Base-by-base conservation (phyloP, 257 asterid genomes). In the Knoxia roxburghii region DNA sequence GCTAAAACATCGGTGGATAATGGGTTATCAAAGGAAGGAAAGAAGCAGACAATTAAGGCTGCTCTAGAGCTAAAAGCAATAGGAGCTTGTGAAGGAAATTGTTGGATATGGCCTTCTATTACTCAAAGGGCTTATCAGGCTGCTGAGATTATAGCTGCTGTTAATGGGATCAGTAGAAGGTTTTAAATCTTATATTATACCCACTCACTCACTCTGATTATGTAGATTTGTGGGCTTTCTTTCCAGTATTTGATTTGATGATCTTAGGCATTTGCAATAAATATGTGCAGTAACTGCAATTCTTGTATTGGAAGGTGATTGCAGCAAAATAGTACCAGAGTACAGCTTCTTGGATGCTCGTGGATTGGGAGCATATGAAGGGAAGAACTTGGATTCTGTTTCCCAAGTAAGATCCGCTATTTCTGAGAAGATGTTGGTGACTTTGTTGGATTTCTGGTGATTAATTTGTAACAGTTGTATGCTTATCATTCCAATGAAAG, bases 51-150 rank as follows among this genome's bases (percentile, higher is more conserved):
- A 4, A 74, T 86, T 51, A 84, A 75, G 72, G 88, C 93, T 67
- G 98, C 98, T 24, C 77, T 89, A 27, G 86, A 78, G 45, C 78
- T 92, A 84, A 86, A 82, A 71, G 76, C 87, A 33, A 80, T 83
- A 87, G 84, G 81, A 65, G 97, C 98, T 23, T 92, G 96, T 73
- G 96, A 89, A 68, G 80, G 58, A 35, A 92, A 72, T 72, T 92
- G 97, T 61, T 92, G 98, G 98, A 86, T 92, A 79, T 92, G 98
- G 97, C 98, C 98, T 69, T 92, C 97, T 23, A 92, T 92, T 45
- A 89, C 98, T 65, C 98, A 89, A 81, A 89, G 96, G 61, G 89
- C 98, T 75, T 92, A 89, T 75, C 98, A 92, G 67, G 88, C 97
- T 82, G 98, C 98, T 62, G 98, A 92, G 89, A 83, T 89, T 50